Conservation (phyloP, 345 rosid species). For the Eucalyptus erythrocorys region DNA sequence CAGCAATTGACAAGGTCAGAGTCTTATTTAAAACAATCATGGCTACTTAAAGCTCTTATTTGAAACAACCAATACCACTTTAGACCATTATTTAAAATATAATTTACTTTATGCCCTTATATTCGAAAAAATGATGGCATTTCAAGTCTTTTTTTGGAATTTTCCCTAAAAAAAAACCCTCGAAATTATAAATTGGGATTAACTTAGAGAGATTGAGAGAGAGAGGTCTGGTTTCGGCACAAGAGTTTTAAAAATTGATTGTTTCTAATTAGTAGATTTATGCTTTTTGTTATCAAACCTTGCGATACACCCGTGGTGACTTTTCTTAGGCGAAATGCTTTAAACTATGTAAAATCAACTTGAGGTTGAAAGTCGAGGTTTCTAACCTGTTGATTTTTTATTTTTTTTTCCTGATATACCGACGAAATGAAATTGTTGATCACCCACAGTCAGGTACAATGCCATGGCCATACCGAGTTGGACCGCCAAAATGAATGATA, state of each 20-base stretch:
- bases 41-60: rapidly evolving
- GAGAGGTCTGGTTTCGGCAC: background rate
- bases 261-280: background rate
- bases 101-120: rapidly evolving
- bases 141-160: rapidly evolving
- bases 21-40: too few species aligned
- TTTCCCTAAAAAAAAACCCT: too few species aligned
- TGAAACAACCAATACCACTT: too few species aligned
- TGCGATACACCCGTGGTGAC: background rate
- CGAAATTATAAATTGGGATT: background rate
- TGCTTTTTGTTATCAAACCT: background rate
- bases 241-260: background rate
- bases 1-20: rapidly evolving
- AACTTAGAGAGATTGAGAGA: background rate
- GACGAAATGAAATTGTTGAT: background rate
- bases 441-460: background rate
- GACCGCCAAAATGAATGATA: background rate
- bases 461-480: background rate
- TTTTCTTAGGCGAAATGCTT: background rate
- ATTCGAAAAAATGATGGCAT: too few species aligned
- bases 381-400: background rate
- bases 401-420: background rate
- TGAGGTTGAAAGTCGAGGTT: background rate
- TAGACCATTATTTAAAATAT: too few species aligned
- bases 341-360: background rate